Percentiles rank a stretch among this genome's conserved stretches.
These are phyloP conservation scores for Flaveria linearis DNA, from an alignment of 129 eudicot species.

Conservation along the genomic window DNA sequence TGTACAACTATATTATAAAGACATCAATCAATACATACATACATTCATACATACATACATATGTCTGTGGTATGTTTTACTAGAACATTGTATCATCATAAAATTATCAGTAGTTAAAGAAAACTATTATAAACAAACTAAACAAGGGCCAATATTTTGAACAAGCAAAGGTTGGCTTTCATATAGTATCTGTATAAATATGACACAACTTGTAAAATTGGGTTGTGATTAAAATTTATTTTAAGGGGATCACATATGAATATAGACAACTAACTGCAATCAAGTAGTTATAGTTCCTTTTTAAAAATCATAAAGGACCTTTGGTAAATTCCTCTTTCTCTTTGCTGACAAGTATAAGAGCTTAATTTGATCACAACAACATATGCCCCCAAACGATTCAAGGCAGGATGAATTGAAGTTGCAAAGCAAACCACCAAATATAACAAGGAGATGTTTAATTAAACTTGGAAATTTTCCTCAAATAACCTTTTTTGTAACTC, in stretches of 20 bases:
- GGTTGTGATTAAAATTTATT: not conserved
- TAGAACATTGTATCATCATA: not conserved
- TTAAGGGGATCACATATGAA: not conserved
- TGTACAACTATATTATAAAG: conserved; percentile 66
- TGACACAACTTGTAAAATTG: not conserved
- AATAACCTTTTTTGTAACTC: not conserved
- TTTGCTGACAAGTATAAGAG: not conserved
- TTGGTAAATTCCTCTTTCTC: not conserved
- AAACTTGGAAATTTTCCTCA: not conserved
- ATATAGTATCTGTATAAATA: not conserved
- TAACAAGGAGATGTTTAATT: not conserved
- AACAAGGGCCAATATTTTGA: not conserved
- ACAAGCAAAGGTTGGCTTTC: not conserved
- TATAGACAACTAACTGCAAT: not conserved
- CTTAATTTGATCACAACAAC: not conserved
- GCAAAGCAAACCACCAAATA: conserved; percentile 7
- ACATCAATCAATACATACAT: conserved; percentile 5
- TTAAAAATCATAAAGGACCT: not conserved
- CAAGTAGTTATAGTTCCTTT: not conserved
- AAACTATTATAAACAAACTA: not conserved
- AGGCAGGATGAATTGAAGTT: not conserved
- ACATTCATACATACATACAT: not conserved
- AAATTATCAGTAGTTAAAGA: not conserved
- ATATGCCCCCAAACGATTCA: not conserved
- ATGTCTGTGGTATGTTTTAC: not conserved